Conservation (phyloP, 495 filamentous ascomycete species). For the Aspergillus incahuasiensis region DNA sequence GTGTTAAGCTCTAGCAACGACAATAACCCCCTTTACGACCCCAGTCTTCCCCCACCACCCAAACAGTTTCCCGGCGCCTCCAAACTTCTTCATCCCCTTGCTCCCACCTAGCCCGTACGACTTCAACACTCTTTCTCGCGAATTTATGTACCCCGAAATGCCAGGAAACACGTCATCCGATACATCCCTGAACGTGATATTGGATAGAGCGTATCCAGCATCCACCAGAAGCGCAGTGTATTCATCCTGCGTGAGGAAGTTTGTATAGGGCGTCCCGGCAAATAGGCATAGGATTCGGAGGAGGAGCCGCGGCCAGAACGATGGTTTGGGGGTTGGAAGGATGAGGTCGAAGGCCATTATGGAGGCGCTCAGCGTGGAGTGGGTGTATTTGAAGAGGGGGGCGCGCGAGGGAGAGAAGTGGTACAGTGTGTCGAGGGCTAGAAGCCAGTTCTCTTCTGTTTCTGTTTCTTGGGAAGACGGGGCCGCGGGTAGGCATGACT, state of each 20-base stretch:
- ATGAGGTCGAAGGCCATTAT: conserved; percentile 43
- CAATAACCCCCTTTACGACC: conserved; percentile 39
- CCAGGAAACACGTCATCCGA: conserved; percentile 40
- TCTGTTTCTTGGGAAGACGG: background rate
- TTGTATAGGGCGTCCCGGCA: conserved; percentile 30
- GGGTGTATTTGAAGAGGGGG: conserved; percentile 34
- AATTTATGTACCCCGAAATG: conserved; percentile 30
- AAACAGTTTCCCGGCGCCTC: conserved; percentile 33
- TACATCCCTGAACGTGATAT: conserved; percentile 41
- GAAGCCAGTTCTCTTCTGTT: conserved; percentile 33
- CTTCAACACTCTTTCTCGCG: conserved; percentile 26
- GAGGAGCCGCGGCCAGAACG: conserved; percentile 12
- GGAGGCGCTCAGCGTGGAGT: conserved; percentile 30
- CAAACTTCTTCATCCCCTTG: conserved; percentile 31
- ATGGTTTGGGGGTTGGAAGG: conserved; percentile 17
- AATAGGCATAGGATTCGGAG: conserved; percentile 30
- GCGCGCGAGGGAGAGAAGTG: conserved; percentile 46
- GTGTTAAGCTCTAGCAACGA: conserved; percentile 33
- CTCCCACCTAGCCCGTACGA: conserved; percentile 26
- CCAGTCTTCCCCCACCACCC: conserved; percentile 42
- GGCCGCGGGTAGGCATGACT: conserved; percentile 9
- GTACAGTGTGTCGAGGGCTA: conserved; percentile 48
- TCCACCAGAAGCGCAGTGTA: conserved; percentile 48
- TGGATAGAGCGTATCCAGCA: conserved; percentile 35
- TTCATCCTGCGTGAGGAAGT: conserved; percentile 49